Percentiles rank a stretch among this genome's conserved stretches.
Evolutionary conservation across 805 yeast genomes (phyloP).

Genomic region (Groenewaldozyma tartarivorans): DNA sequence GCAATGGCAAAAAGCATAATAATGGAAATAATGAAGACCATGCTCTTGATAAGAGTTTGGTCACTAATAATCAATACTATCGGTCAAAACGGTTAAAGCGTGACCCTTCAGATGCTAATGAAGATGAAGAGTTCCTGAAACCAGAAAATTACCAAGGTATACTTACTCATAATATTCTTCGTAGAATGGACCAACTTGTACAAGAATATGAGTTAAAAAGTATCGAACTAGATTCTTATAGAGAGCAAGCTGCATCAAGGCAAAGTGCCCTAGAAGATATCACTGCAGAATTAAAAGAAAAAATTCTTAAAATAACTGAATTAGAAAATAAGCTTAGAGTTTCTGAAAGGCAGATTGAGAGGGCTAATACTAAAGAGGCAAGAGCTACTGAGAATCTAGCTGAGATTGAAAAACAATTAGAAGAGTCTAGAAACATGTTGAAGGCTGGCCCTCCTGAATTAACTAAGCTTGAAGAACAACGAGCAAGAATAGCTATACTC

Average conservation of each 20-base stretch:
- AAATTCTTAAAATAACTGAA: conserved; percentile 39
- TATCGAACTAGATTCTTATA: conserved; percentile 40
- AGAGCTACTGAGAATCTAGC: conserved; percentile 21
- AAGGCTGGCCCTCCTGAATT: conserved; percentile 18
- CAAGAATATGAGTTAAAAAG: conserved; percentile 34
- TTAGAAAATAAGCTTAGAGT: conserved; percentile 16
- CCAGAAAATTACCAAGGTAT: conserved; percentile 20
- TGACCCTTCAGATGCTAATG: background rate
- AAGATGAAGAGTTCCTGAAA: background rate
- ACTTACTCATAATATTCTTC: conserved; percentile 55
- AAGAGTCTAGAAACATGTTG: conserved; percentile 19
- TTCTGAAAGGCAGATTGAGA: conserved; percentile 21
- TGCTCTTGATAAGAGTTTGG: background rate
- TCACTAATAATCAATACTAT: background rate
- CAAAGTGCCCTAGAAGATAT: conserved; percentile 37
- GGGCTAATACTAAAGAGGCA: conserved; percentile 14
- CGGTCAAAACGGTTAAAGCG: background rate
- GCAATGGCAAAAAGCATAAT: no score
- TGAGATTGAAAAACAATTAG: conserved; percentile 24
- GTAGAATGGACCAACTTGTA: conserved; percentile 43
- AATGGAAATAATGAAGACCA: no score
- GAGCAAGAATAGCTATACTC: conserved; percentile 36
- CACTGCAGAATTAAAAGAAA: conserved; percentile 35
- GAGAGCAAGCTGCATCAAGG: conserved; percentile 31
- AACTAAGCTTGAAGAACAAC: conserved; percentile 28